These are phyloP conservation scores for Parmelia sp. DNA, from an alignment of 495 filamentous ascomycete genomes.

Conservation along the genomic window DNA sequence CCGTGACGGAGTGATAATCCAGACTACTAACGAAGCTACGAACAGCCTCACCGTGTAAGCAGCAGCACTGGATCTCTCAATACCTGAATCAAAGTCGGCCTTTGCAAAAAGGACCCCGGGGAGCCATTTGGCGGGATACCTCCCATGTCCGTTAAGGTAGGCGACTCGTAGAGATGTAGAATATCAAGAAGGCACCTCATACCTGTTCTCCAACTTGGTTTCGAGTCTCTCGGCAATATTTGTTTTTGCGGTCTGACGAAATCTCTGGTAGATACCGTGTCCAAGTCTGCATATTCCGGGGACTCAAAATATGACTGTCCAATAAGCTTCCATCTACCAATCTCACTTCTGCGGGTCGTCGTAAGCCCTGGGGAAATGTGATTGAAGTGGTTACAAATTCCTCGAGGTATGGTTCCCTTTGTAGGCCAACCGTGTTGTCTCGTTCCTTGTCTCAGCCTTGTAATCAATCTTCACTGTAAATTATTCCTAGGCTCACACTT, in stretches of 20 bases:
- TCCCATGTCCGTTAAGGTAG: not conserved
- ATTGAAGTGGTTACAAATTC: not conserved
- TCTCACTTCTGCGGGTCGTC: not conserved
- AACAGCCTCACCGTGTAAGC: not conserved
- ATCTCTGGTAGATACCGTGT: not conserved
- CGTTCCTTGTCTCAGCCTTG: no score
- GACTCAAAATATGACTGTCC: not conserved
- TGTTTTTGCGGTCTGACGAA: no score
- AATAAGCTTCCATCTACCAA: not conserved
- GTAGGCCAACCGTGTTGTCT: no score
- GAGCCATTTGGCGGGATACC: not conserved
- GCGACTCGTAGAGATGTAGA: not conserved
- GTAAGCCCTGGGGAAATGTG: not conserved
- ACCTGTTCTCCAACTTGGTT: no score
- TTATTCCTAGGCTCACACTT: no score
- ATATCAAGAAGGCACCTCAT: no score
- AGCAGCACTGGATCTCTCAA: not conserved
- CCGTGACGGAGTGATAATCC: conserved; percentile 41
- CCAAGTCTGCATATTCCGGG: not conserved
- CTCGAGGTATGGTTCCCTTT: no score
- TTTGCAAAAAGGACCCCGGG: not conserved
- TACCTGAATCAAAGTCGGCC: not conserved
- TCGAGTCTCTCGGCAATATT: no score
- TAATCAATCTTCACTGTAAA: no score
- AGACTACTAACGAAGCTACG: not conserved